These are phyloP conservation scores for Paracamarosporium sp. DNA, from an alignment of 2,329 filamentous ascomycete genomes.

Conservation along the genomic window DNA sequence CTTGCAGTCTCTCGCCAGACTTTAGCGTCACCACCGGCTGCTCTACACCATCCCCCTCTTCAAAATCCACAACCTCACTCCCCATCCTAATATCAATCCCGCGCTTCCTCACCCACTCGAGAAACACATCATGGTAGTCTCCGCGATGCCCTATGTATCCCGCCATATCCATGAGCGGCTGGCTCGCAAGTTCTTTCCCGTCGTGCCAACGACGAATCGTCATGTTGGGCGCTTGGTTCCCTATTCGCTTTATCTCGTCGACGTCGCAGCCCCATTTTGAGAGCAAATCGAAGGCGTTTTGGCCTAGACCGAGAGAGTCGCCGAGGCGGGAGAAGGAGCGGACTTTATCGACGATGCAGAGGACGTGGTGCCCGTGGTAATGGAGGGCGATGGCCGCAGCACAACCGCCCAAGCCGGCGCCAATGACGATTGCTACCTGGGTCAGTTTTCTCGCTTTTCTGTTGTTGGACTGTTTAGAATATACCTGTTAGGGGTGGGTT, in stretches of 20 bases:
- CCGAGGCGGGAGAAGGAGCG: constrained; percentile 53
- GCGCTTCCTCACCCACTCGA: constrained; percentile 22
- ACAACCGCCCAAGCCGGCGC: constrained; percentile 58
- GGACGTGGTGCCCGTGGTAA: constrained; percentile 52
- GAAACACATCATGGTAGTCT: constrained; percentile 28
- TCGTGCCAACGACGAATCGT: constrained; percentile 57
- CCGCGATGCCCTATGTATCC: constrained; percentile 29
- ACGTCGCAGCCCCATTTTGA: constrained; percentile 52
- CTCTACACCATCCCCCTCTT: constrained; percentile 20
- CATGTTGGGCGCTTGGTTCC: constrained; percentile 57
- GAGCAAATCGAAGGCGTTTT: constrained; percentile 56
- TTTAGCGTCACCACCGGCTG: constrained; percentile 21
- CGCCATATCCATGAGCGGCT: constrained; percentile 60
- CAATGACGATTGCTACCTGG: constrained; percentile 55
- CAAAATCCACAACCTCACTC: constrained; percentile 22
- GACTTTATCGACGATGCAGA: constrained; percentile 54
- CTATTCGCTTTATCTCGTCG: constrained; percentile 51
- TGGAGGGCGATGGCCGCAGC: constrained; percentile 57
- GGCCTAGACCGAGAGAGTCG: constrained; percentile 55
- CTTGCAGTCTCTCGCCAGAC: constrained; percentile 34
- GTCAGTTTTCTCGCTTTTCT: not conserved
- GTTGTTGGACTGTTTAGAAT: not conserved
- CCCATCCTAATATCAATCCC: constrained; percentile 25
- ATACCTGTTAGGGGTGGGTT: constrained; percentile 26
- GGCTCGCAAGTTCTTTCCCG: constrained; percentile 55